Base-by-base conservation (phyloP, 2,329 filamentous ascomycete species). In the Penicillium sp. region DNA sequence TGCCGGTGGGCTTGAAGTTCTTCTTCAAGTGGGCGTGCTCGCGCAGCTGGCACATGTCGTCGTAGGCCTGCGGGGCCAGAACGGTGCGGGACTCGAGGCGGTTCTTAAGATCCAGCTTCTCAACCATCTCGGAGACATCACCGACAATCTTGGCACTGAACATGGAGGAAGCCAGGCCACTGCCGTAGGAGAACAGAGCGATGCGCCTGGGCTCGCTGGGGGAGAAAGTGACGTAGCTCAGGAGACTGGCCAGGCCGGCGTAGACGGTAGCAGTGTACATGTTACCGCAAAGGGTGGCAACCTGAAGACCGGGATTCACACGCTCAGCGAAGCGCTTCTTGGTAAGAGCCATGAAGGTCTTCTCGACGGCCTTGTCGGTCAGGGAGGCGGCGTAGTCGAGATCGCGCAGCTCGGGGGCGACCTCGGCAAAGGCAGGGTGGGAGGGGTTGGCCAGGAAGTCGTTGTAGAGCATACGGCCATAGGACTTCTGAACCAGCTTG, bases 401-500 rank as follows among this genome's bases (percentile, higher is more conserved):
- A 70, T 91, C 89, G 64, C 88, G 86, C 61, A 94, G 79, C 77
- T 93, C 90, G 43, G 88, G 83, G 54, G 91, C 85, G 39, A 94
- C 89, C 65, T 92, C 89, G 60, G 85, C 85, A 72, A 94, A 95
- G 56, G 82, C 82, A 49, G 87, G 78, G 76, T 83, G 81, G 62
- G 86, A 82, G 50, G 90, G 86, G 76, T 92, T 84, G 75, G 81
- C 80, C 37, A 94, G 83, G 82, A 89, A 95, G 80, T 95, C 91
- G 75, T 94, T 91, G 84, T 95, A 95, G 58, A 94, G 82, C 65
- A 95, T 83, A 66, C 91, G 89, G 60, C 86, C 91, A 74, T 92
- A 95, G 18, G 89, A 92, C 82, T 95, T 95, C 73, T 89, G 82
- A 61, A 95, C 91, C 58, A 92, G 83, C 82, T 95, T 95, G 88